Conservation (phyloP, 768 basidiomycete genomes). For the Arthromyces matolae region DNA sequence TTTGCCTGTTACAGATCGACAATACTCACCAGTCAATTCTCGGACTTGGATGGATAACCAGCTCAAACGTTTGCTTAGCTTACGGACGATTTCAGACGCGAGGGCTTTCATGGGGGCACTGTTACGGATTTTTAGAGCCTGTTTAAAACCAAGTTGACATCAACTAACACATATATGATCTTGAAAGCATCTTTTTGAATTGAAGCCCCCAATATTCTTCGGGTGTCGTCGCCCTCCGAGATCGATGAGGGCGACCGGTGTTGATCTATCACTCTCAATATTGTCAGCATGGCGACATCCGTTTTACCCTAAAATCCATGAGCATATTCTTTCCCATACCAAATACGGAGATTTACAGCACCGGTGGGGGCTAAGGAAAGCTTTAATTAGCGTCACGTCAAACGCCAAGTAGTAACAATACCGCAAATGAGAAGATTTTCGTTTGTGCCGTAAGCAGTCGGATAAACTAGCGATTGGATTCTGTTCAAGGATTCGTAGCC, state of each 20-base stretch:
- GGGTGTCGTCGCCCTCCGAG: slow-evolving; percentile 4
- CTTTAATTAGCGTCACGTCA: not conserved
- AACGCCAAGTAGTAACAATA: slow-evolving; percentile 34
- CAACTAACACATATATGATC: slow-evolving; percentile 90
- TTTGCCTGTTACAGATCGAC: too few species aligned
- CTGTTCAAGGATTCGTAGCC: slow-evolving; percentile 86
- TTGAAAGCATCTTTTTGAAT: slow-evolving; percentile 81
- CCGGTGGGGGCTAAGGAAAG: slow-evolving; percentile 81
- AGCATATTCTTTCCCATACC: slow-evolving; percentile 10
- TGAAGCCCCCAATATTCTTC: slow-evolving; percentile 36
- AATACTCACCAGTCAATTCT: slow-evolving; percentile 76
- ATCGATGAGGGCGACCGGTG: slow-evolving; percentile 36
- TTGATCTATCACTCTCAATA: slow-evolving; percentile 84
- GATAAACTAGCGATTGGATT: slow-evolving; percentile 93
- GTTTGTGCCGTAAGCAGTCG: slow-evolving; percentile 89
- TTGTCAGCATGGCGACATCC: slow-evolving; percentile 91
- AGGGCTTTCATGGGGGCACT: slow-evolving; percentile 99
- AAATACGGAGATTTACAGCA: slow-evolving; percentile 60
- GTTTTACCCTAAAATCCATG: slow-evolving; percentile 92
- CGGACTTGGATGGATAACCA: slow-evolving; percentile 87
- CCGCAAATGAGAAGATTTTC: slow-evolving; percentile 96
- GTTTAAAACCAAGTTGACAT: too few species aligned
- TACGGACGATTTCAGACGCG: slow-evolving; percentile 91
- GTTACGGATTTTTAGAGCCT: too few species aligned
- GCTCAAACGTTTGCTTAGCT: slow-evolving; percentile 81